A percentile compares a stretch with the other conserved stretches of the same genome.
Conservation (phyloP, 441 rosid species). For the Arabidopsis lyrata region DNA sequence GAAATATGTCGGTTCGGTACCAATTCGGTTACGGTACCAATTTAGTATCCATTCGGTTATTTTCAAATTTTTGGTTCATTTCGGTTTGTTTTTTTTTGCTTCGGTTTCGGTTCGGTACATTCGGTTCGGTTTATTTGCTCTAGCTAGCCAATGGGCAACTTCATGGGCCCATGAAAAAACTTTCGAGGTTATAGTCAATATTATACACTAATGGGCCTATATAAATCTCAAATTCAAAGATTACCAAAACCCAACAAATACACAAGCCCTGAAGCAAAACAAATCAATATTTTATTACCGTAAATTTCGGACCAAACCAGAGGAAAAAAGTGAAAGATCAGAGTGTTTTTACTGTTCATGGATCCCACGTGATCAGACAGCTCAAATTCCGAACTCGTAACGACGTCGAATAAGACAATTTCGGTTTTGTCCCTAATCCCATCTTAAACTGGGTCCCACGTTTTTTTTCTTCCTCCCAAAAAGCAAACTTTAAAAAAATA, state of each 20-base stretch:
- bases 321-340: not conserved
- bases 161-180: too few relatives aligned
- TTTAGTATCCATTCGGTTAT: too few relatives aligned
- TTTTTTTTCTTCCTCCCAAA: not conserved
- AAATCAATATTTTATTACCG: not conserved
- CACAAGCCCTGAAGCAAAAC: not conserved
- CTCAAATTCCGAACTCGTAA: constrained; percentile 44
- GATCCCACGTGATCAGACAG: constrained; percentile 47
- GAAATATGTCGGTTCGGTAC: too few relatives aligned
- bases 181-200: too few relatives aligned
- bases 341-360: constrained; percentile 28
- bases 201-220: not conserved
- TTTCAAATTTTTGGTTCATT: too few relatives aligned
- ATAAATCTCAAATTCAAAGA: not conserved
- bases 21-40: too few relatives aligned
- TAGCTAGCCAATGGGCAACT: too few relatives aligned
- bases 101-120: too few relatives aligned
- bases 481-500: constrained; percentile 35
- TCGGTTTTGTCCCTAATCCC: constrained; percentile 31
- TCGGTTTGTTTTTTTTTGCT: too few relatives aligned
- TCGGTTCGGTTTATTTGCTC: too few relatives aligned
- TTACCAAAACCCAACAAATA: constrained; percentile 16
- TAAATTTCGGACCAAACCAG: constrained; percentile 32
- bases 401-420: constrained; percentile 44
- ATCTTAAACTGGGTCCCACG: constrained; percentile 34